A percentile compares a stretch with the other conserved stretches of the same genome.
Evolutionary conservation across 805 yeast genomes (phyloP).

Genomic region (Kodamaea laetipori): DNA sequence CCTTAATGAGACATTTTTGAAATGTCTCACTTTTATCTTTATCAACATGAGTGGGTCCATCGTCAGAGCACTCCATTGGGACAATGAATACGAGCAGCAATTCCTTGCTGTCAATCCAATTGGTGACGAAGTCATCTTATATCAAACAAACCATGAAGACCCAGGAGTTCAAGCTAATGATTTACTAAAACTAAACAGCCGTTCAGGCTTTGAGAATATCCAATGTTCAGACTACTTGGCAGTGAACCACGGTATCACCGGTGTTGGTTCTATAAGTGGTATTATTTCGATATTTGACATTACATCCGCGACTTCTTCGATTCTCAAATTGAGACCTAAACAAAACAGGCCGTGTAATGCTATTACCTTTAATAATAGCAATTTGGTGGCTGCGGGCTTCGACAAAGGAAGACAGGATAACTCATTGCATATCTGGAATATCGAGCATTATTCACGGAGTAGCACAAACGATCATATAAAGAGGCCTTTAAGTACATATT

Average conservation of each 20-base stretch:
- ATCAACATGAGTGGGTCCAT: constrained; percentile 55
- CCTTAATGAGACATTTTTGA: neutral
- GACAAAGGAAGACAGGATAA: constrained; percentile 78
- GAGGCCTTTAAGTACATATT: constrained; percentile 56
- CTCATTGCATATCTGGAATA: constrained; percentile 79
- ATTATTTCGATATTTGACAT: constrained; percentile 64
- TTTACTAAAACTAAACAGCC: constrained; percentile 51
- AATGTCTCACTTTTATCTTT: neutral
- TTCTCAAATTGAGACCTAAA: constrained; percentile 54
- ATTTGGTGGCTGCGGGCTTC: constrained; percentile 72
- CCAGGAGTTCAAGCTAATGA: constrained; percentile 54
- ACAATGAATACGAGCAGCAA: constrained; percentile 53
- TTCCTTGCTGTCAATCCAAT: constrained; percentile 73
- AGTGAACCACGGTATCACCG: constrained; percentile 57
- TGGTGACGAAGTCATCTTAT: constrained; percentile 75
- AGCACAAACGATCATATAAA: constrained; percentile 52
- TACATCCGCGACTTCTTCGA: constrained; percentile 34
- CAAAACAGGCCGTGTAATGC: constrained; percentile 77
- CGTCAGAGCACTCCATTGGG: constrained; percentile 63
- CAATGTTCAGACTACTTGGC: constrained; percentile 68
- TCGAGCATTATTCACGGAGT: constrained; percentile 55
- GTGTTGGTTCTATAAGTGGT: constrained; percentile 78
- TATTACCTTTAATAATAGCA: constrained; percentile 64
- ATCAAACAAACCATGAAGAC: constrained; percentile 50
- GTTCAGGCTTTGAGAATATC: constrained; percentile 67